phyloP scores from a whole-genome alignment of 116 monocot genomes.

The Phalaenopsis hybrid region DNA sequence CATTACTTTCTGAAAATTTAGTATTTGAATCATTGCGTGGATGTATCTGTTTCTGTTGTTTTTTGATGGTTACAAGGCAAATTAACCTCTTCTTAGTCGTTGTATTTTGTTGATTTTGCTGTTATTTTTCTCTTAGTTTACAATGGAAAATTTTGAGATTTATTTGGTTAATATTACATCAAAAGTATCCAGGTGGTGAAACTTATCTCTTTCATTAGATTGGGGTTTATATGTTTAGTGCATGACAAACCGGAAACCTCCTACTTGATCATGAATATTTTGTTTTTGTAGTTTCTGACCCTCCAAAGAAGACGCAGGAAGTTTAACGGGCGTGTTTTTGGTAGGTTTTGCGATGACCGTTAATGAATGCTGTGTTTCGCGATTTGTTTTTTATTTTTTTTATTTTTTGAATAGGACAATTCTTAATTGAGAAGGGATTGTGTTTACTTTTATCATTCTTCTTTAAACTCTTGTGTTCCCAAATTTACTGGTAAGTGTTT shows the following conservation, averaged over 20 bases:
- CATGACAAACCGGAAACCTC: not conserved
- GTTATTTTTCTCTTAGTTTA: not conserved
- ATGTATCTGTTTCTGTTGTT: not conserved
- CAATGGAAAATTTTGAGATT: not conserved
- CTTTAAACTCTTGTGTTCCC: too few relatives aligned
- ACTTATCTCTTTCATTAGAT: not conserved
- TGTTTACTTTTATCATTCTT: too few relatives aligned
- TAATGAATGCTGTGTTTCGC: too few relatives aligned
- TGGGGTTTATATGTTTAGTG: not conserved
- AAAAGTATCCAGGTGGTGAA: not conserved
- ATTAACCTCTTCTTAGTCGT: not conserved
- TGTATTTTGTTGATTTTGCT: not conserved
- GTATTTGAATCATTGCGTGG: not conserved
- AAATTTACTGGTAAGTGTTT: too few relatives aligned
- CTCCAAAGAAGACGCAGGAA: not conserved
- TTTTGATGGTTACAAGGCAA: not conserved
- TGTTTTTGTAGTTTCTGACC: not conserved
- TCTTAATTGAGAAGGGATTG: too few relatives aligned
- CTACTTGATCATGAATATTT: not conserved
- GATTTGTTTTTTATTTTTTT: too few relatives aligned
- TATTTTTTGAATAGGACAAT: too few relatives aligned
- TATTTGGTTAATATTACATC: not conserved
- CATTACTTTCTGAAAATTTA: not conserved
- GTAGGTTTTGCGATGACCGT: too few relatives aligned
- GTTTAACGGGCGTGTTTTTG: not conserved